A percentile compares a stretch with the other conserved stretches of the same genome.
Conservation (phyloP, 1,284 basidiomycete genomes). For the Boletellus deceptivus region DNA sequence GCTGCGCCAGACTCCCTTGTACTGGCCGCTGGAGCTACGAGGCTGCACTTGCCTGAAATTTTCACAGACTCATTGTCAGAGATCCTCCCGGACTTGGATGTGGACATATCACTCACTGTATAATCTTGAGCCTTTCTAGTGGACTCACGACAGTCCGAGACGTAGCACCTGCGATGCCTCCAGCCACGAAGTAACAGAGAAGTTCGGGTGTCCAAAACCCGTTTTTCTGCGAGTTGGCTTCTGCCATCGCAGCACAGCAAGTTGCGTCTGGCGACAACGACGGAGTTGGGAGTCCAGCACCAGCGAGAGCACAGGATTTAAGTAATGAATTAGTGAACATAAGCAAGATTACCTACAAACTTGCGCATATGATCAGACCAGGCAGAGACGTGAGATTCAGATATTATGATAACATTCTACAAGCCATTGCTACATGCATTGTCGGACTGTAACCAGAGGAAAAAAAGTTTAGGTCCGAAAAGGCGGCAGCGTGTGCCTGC, state of each 20-base stretch:
- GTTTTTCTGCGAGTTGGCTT: constrained; percentile 27
- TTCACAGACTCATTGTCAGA: constrained; percentile 6
- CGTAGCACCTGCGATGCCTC: constrained; percentile 78
- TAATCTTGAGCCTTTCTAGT: constrained; percentile 91
- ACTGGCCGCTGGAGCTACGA: constrained; percentile 57
- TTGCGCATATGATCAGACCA: background rate
- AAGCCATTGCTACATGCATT: too few relatives aligned
- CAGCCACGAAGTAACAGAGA: constrained; percentile 59
- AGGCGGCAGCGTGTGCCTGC: too few relatives aligned
- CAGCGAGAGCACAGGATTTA: constrained; percentile 19
- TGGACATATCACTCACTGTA: constrained; percentile 63
- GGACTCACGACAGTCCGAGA: constrained; percentile 92
- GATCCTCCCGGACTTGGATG: background rate
- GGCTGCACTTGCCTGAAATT: constrained; percentile 75
- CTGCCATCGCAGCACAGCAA: constrained; percentile 17
- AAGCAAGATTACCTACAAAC: constrained; percentile 11
- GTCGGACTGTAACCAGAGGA: too few relatives aligned
- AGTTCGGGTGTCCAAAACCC: constrained; percentile 31
- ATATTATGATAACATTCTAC: too few relatives aligned
- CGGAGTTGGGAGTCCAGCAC: constrained; percentile 3
- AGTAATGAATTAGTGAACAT: constrained; percentile 10
- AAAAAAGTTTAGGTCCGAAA: too few relatives aligned
- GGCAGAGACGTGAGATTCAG: too few relatives aligned
- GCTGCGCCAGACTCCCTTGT: constrained; percentile 81
- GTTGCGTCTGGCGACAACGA: constrained; percentile 5